phyloP scores from a whole-genome alignment of 805 yeast genomes.

The Pichia heedii region DNA sequence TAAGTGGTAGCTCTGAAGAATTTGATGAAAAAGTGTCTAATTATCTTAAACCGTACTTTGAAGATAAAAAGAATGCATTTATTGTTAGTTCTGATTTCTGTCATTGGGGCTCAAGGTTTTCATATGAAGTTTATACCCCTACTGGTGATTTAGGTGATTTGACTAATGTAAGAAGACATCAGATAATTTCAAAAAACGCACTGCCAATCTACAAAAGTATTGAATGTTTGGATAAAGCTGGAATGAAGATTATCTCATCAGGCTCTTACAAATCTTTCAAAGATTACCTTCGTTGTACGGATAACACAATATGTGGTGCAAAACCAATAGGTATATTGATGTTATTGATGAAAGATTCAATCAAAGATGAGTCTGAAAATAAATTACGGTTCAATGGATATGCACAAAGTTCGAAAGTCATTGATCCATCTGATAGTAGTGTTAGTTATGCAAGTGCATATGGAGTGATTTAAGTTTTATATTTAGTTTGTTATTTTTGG shows the following conservation, averaged over 20 bases:
- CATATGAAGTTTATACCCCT: slow-evolving; percentile 44
- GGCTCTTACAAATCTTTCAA: slow-evolving; percentile 58
- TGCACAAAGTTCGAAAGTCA: slow-evolving; percentile 59
- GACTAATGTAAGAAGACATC: slow-evolving; percentile 8
- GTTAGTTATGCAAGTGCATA: slow-evolving; percentile 90
- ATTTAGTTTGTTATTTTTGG: background rate
- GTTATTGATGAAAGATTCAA: slow-evolving; percentile 35
- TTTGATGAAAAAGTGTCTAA: slow-evolving; percentile 39
- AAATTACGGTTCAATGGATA: slow-evolving; percentile 68
- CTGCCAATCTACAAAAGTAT: slow-evolving; percentile 55
- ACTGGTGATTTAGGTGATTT: slow-evolving; percentile 22
- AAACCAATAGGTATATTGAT: slow-evolving; percentile 67
- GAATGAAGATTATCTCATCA: slow-evolving; percentile 49
- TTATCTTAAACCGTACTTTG: slow-evolving; percentile 43
- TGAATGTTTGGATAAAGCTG: slow-evolving; percentile 60
- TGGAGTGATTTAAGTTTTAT: slow-evolving; percentile 21
- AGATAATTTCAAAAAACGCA: background rate
- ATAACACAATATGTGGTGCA: slow-evolving; percentile 91
- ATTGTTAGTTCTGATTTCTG: slow-evolving; percentile 87
- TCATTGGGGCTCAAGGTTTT: slow-evolving; percentile 80
- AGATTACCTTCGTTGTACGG: slow-evolving; percentile 57
- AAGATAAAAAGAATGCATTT: slow-evolving; percentile 52
- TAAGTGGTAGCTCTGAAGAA: slow-evolving; percentile 48
- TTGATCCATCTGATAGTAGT: slow-evolving; percentile 49
- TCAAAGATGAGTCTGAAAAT: slow-evolving; percentile 15